A percentile compares a stretch with the other conserved stretches of the same genome.
phyloP scores from a whole-genome alignment of 257 asterid species.

The Buddleja alternifolia region DNA sequence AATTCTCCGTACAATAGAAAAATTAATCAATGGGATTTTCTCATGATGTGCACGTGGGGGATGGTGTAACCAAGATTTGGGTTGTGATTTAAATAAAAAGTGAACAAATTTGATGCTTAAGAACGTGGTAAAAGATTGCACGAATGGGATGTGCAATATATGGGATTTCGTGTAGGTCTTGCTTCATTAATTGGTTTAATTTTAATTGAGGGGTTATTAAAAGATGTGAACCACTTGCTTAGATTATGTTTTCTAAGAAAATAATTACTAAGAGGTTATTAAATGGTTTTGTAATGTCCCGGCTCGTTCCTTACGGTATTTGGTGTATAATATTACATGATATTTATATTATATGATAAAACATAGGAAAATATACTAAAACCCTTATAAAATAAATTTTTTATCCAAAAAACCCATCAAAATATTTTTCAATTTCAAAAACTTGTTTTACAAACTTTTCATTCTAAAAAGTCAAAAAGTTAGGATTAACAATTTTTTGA shows the following conservation, averaged over 20 bases:
- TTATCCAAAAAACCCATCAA: too few relatives aligned
- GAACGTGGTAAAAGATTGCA: slow-evolving; percentile 29
- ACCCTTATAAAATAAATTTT: too few relatives aligned
- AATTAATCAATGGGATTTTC: slow-evolving; percentile 9
- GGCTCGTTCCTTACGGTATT: too few relatives aligned
- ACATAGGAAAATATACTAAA: too few relatives aligned
- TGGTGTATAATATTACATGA: too few relatives aligned
- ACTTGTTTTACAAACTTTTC: too few relatives aligned
- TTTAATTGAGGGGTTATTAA: not conserved
- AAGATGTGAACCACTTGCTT: slow-evolving; percentile 22
- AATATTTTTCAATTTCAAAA: too few relatives aligned
- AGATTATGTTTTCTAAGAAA: slow-evolving; percentile 15
- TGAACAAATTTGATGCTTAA: not conserved
- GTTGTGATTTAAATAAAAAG: not conserved
- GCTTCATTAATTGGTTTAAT: slow-evolving; percentile 16
- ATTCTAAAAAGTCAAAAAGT: too few relatives aligned
- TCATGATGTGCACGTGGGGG: slow-evolving; percentile 36
- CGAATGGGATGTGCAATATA: slow-evolving; percentile 29
- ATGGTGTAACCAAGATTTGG: slow-evolving; percentile 24
- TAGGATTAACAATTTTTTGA: too few relatives aligned
- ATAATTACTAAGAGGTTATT: slow-evolving; percentile 16
- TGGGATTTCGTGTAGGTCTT: slow-evolving; percentile 13
- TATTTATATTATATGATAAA: too few relatives aligned
- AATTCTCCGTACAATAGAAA: slow-evolving; percentile 26
- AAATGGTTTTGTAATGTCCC: too few relatives aligned